Evolutionary conservation across 306 rosid genomes (phyloP), one percentile per base, ranked within the genome.

Genomic region (Parietaria judaica): DNA sequence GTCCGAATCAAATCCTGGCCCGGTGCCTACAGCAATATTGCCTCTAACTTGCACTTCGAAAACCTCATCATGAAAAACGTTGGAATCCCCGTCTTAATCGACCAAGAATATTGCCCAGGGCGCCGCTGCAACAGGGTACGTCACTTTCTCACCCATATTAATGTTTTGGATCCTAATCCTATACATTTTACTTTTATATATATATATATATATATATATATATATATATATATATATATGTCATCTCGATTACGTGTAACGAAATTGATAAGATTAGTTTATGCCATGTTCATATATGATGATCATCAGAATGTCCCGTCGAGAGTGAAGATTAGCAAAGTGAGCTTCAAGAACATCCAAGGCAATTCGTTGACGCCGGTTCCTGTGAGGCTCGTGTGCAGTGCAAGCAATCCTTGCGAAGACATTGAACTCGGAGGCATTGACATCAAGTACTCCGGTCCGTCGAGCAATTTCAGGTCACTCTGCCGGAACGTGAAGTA

Each of bases 101-200:
- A 85, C 54, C 88, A 82, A 70, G 79, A 68, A 31, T 80, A 86
- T 23, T 82, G 88, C 67, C 87, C 89, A 6, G 71, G 68, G 66
- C 70, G 74, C 36, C 64, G 60, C 0, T 82, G 88, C 66, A 57
- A 63, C 2, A 3, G 56, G 80, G 84, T 78, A 50, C 3, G 47
- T 34, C n/a, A n/a, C n/a, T n/a, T n/a, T n/a, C n/a, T n/a, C n/a
- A n/a, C n/a, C n/a, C n/a, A n/a, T n/a, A n/a, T n/a, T n/a, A n/a
- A n/a, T n/a, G n/a, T n/a, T n/a, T n/a, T n/a, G n/a, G n/a, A n/a
- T n/a, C n/a, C n/a, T n/a, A n/a, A n/a, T n/a, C n/a, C n/a, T n/a
- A n/a, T n/a, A n/a, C n/a, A n/a, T n/a, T n/a, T n/a, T n/a, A n/a
- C n/a, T n/a, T n/a, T n/a, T n/a, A n/a, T n/a, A n/a, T n/a, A n/a